Percentiles rank a stretch among this genome's conserved stretches.
Conservation (phyloP, 2,329 filamentous ascomycete species). For the Fusarium sp. region DNA sequence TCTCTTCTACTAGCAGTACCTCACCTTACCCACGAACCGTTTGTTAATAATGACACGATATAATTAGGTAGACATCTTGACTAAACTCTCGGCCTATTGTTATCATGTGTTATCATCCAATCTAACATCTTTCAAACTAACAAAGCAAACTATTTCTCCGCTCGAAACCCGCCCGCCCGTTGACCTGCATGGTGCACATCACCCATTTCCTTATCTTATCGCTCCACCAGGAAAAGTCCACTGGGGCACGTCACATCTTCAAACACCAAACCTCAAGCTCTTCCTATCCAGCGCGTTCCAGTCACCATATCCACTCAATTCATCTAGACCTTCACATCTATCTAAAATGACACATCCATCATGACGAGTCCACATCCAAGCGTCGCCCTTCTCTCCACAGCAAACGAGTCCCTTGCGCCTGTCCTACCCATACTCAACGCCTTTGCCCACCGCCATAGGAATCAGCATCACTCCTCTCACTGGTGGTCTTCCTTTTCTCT, state of each 20-base stretch:
- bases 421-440: conserved; percentile 68
- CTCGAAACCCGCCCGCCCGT: background rate
- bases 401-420: conserved; percentile 48
- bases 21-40: background rate
- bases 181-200: background rate
- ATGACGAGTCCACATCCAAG: conserved; percentile 19
- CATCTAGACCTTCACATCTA: background rate
- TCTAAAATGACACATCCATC: conserved; percentile 2
- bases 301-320: background rate
- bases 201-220: conserved; percentile 26
- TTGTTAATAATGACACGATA: background rate
- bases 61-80: background rate
- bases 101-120: background rate
- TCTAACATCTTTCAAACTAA: background rate
- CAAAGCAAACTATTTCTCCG: background rate
- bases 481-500: conserved; percentile 82
- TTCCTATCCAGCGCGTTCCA: background rate
- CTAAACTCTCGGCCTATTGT: background rate
- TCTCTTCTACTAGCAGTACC: background rate
- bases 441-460: conserved; percentile 84
- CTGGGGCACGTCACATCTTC: conserved; percentile 13
- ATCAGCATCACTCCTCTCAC: conserved; percentile 81
- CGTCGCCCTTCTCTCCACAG: conserved; percentile 18
- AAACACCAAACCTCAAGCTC: conserved; percentile 3
- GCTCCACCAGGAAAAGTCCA: conserved; percentile 13